Evolutionary conservation across 495 filamentous ascomycete species (phyloP).

Genomic region (Recurvomyces mirabilis): DNA sequence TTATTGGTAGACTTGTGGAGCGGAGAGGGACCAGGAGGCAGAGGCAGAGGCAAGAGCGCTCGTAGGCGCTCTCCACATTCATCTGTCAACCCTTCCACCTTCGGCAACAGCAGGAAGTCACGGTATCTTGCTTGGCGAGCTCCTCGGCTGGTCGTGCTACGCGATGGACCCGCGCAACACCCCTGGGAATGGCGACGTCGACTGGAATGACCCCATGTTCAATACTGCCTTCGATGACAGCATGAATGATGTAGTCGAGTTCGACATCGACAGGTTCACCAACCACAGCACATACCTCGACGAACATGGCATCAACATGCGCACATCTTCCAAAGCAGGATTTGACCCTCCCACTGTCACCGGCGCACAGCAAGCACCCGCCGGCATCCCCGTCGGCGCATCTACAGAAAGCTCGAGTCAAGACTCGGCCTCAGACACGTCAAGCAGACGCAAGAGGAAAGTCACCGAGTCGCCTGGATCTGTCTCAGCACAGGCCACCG

Average conservation of each 20-base stretch:
- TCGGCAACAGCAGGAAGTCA: no score
- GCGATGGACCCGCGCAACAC: no score
- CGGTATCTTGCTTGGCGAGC: no score
- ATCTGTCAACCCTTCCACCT: no score
- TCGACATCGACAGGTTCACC: slow-evolving; percentile 11
- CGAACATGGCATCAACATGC: not conserved
- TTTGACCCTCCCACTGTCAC: not conserved
- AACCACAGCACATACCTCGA: slow-evolving; percentile 13
- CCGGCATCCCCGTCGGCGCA: slow-evolving; percentile 17
- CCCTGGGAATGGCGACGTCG: no score
- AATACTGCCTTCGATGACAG: slow-evolving; percentile 10
- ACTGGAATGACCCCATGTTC: slow-evolving; percentile 16
- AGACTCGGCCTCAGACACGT: slow-evolving; percentile 40
- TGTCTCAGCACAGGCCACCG: slow-evolving; percentile 22
- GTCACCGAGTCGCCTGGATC: slow-evolving; percentile 35
- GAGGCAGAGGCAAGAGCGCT: no score
- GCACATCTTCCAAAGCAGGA: slow-evolving; percentile 10
- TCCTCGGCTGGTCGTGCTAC: no score
- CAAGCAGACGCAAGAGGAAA: slow-evolving; percentile 35
- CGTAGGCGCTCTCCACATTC: no score
- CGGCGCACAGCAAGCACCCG: not conserved
- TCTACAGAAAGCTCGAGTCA: slow-evolving; percentile 36
- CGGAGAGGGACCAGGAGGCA: no score
- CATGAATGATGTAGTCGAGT: no score
- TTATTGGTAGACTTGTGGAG: no score